Evolutionary conservation across 306 rosid species (phyloP), one percentile per base, ranked within the genome.

Genomic region (Erythrophleum fordii): DNA sequence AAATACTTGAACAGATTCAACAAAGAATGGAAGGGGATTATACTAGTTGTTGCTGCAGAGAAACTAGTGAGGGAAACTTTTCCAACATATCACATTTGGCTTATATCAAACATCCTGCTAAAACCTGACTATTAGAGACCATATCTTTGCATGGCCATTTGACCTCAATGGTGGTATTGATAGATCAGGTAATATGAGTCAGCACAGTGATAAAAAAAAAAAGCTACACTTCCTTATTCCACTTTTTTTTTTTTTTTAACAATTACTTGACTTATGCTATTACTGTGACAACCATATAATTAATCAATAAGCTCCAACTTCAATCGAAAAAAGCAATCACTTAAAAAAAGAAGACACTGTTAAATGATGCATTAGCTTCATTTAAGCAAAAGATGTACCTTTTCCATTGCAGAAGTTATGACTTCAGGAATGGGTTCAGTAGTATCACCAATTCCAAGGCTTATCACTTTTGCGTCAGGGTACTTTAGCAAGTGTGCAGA

Each of bases 391-490:
- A 59, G 49, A 48, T 71, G 6, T 84, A 93, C 99, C 90, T 84
- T 84, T 62, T 91, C 90, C 97, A 93, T 88, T 77, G 97, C 97
- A 83, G 94, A 88, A 72, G 97, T 82, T 80, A 95, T 93, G 82
- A 88, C 91, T 76, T 93, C 99, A 9, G 99, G 99, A 85, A 95
- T 95, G 62, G 99, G 98, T 83, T 95, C 99, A 35, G 97, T 95
- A 20, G 97, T 93, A 83, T 93, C 99, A 77, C 99, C 98, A 75
- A 95, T 95, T 60, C 99, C 99, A 80, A 95, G 96, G 82, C 98
- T 92, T 80, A 95, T 95, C 75, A 95, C 90, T 83, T 93, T 84
- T n/a, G 98, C 97, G 87, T 95, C 98, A 69, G 99, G 98, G 85
- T 89, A 87, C 87, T 89, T 91, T 76, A 80, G 89, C 92, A 95